Base-by-base conservation (phyloP, 2,329 filamentous ascomycete species). In the Penicillium sp. region DNA sequence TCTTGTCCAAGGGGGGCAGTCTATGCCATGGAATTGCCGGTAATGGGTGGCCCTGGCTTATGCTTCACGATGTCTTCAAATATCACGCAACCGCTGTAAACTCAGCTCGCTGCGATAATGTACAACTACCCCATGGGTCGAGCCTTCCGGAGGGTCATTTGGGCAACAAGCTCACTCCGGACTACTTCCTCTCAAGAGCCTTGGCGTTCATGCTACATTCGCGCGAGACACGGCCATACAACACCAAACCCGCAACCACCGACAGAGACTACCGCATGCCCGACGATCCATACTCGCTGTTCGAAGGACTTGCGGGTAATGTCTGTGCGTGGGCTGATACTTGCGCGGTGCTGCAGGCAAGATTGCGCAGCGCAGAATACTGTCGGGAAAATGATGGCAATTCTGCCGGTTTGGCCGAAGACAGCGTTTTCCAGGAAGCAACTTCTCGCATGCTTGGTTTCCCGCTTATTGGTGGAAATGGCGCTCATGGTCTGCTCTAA, bases 271-370 rank as follows among this genome's bases (percentile, higher is more conserved):
- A 69, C 37, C 67, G 69, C n/a, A 59, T 67, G 57, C 69, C 69
- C 1, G 69, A 72, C 55, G 60, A 59, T 16, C 68, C 70, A 5
- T 71, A 65, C 42, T 63, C 62, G 24, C 55, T 71, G 14, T 69
- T 64, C 20, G 69, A 73, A 42, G 70, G 70, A 1, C 54, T 73
- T 7, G 56, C 69, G 1, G 70, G 70, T 1, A 69, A 61, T 26
- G 37, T 71, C 2, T 69, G 67, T 47, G 69, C 69, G 4, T 73
- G 70, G 70, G 61, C 67, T 14, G 69, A 72, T 23, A 60, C 68
- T 4, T 71, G 66, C 34, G 61, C 64, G 4, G 55, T 62, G 9
- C 59, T 71, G 35, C 55, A 64, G 40, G 61, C 61, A 5, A 60
- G 61, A 28, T 37, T 72, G 27, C 59, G 63, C 18, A 68, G 68